Evolutionary conservation across 257 asterid genomes (phyloP), one percentile per base, ranked within the genome.

Genomic region (Solanum medicagineum): DNA sequence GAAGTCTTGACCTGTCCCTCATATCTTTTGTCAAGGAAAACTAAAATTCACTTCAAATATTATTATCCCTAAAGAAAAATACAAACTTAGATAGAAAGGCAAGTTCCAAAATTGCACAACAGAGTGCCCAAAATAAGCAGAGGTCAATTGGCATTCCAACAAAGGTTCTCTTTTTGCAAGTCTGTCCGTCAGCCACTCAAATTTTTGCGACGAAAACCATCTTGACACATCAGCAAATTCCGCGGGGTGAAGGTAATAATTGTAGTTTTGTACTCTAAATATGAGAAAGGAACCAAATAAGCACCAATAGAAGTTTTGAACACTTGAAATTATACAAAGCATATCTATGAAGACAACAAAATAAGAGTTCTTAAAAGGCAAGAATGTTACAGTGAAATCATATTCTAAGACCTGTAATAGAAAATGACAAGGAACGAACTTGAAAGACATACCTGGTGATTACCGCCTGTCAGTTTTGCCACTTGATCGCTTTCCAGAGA

Each of bases 391-490:
- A 51, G 24, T 4, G 62, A 49, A 49, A 49, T 13, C 81, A 75
- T 24, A 75, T 47, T 75, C 22, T 47, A 24, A 24, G 56, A 16
- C 60, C 62, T 8, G 22, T 47, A 75, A 40, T 20, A 8, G 29
- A 71, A 47, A 66, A 69, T 32, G 51, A 11, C 60, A 60, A 15
- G 69, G 69, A 45, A 42, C 45, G 73, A 82, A 53, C 77, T n/a
- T n/a, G 22, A 62, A 15, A 22, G 47, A 66, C 55, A 83, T 92
- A 95, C 99, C 97, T 19, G 80, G 20, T 55, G 57, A 53, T 84
- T 90, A 94, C 15, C 99, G 98, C 57, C 99, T 92, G 4, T 95
- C 82, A 6, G 98, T 97, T 88, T 97, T 97, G 45, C 99, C 98
- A 32, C 6, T 93, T 55, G 92, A 87, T 6, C 99, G 93, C 89